Base-by-base conservation (phyloP, 805 yeast species). In the Candida parachauliodes region DNA sequence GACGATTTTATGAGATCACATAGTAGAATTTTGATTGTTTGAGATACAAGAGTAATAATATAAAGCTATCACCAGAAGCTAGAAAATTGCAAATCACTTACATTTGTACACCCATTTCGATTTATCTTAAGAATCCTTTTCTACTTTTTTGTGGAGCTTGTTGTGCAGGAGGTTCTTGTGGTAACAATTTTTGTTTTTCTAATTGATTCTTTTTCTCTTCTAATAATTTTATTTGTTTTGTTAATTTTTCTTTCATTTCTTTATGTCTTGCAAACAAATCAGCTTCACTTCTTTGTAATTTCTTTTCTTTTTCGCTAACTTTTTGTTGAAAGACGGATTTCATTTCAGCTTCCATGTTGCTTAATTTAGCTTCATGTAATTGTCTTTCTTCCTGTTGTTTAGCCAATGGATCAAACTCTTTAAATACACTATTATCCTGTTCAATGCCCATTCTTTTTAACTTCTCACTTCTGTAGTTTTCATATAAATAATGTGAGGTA, bases 291-390 rank as follows among this genome's bases (percentile, higher is more conserved):
- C 87, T 86, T 69, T 89, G 96, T 57, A 93, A 77, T 70, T 91
- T 91, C 76, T 88, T 87, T 65, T 93, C 99, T 79, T 93, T 94
- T 66, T 89, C 96, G 42, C 83, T 71, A 22, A 93, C 98, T 70
- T 93, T 93, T 57, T 86, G 93, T 68, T 89, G 95, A 79, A 93
- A 93, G 39, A 93, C 95, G 19, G 81, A 74, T 69, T 91, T 89
- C 97, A 93, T 88, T 66, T 93, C 98, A 28, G 88, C 77, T 69
- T 93, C 98, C 83, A 93, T 78, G 70, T 87, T 88, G 41, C 89
- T 83, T 52, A 93, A 74, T 59, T 91, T 88, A 45, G 95, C 95
- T 67, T 88, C 96, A 60, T 93, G 98, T 56, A 87, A 73, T 24
- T 83, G 81, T 54, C 85, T 83, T 65, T 93, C 98, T 66, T 93